Conservation (phyloP, 148 eudicot genomes). For the Heliosperma pusillum region DNA sequence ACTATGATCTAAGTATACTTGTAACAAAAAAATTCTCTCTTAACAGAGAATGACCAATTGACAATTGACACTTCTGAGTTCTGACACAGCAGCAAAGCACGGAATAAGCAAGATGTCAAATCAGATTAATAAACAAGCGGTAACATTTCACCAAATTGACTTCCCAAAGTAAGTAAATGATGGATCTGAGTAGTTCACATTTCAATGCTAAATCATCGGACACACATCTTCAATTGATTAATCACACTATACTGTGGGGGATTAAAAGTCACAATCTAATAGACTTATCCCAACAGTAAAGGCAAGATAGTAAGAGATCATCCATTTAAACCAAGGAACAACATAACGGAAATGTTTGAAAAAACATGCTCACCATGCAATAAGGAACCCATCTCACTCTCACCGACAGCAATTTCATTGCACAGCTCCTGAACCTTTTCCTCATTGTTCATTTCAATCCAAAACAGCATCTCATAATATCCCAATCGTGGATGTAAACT, state of each 20-base stretch:
- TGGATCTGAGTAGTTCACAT: neutral
- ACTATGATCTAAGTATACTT: neutral
- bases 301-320: neutral
- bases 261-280: neutral
- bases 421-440: conserved; percentile 63
- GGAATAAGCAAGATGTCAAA: neutral
- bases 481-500: conserved; percentile 57
- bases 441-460: conserved; percentile 59
- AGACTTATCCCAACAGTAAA: neutral
- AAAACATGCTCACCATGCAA: conserved; percentile 53
- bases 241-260: neutral
- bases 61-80: too few relatives aligned
- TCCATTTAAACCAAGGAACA: neutral
- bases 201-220: neutral
- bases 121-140: neutral
- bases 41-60: neutral
- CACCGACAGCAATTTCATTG: conserved; percentile 32
- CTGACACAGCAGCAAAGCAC: neutral
- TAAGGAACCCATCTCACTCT: conserved; percentile 32
- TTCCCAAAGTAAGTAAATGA: neutral
- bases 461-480: conserved; percentile 89
- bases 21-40: neutral
- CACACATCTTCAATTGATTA: neutral
- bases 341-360: neutral
- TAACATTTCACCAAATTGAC: neutral